Evolutionary conservation across 2,329 filamentous ascomycete genomes (phyloP).

Genomic region (Fusarium nematophilum): DNA sequence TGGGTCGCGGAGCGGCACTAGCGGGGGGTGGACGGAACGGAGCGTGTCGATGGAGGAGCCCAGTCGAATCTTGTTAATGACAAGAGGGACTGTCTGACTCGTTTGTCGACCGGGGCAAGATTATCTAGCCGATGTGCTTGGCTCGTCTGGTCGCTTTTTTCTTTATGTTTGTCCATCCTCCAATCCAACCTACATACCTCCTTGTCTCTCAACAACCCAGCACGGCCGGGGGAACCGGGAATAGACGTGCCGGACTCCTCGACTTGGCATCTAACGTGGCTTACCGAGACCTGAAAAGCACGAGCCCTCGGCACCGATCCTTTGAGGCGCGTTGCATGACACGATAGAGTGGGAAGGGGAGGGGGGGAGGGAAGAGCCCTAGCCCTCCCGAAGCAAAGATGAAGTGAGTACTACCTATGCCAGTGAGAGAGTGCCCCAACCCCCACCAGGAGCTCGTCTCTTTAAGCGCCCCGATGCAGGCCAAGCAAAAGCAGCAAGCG

Average conservation of each 20-base stretch:
- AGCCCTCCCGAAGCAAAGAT: slow-evolving; percentile 19
- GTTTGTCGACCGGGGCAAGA: slow-evolving; percentile 3
- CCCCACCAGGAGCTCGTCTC: slow-evolving; percentile 15
- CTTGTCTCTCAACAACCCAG: not conserved
- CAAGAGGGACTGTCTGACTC: slow-evolving; percentile 15
- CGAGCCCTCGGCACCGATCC: slow-evolving; percentile 8
- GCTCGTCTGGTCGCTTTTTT: not conserved
- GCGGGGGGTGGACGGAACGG: slow-evolving; percentile 31
- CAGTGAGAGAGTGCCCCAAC: too few relatives aligned
- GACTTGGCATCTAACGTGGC: slow-evolving; percentile 14
- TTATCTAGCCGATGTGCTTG: not conserved
- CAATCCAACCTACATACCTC: not conserved
- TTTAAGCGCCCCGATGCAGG: slow-evolving; percentile 47
- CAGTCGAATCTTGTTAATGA: slow-evolving; percentile 12
- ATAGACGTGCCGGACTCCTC: slow-evolving; percentile 1
- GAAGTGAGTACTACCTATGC: slow-evolving; percentile 9
- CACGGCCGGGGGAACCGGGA: not conserved
- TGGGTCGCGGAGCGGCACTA: slow-evolving; percentile 37
- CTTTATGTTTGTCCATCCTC: not conserved
- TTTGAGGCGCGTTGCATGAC: slow-evolving; percentile 13
- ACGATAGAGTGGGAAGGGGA: slow-evolving; percentile 19
- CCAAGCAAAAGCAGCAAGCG: slow-evolving; percentile 31
- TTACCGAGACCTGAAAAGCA: slow-evolving; percentile 11
- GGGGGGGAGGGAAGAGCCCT: slow-evolving; percentile 20
- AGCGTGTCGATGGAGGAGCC: slow-evolving; percentile 22